phyloP scores from a whole-genome alignment of 345 rosid species.

The Excoecaria agallocha region DNA sequence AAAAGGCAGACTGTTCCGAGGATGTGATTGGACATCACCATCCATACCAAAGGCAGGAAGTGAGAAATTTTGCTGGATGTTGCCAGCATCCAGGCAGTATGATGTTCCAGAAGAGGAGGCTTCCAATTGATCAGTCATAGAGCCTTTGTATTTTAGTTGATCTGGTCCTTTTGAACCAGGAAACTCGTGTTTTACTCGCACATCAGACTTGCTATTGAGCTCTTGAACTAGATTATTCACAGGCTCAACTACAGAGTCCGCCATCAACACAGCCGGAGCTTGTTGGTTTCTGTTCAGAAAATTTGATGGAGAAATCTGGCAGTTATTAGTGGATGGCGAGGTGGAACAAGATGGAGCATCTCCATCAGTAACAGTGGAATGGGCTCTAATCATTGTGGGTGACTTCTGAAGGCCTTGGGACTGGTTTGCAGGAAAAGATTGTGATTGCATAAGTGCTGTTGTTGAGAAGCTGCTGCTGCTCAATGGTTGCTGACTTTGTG shows the following conservation, averaged over 20 bases:
- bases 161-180: constrained; percentile 51
- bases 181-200: constrained; percentile 54
- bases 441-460: constrained; percentile 53
- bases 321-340: constrained; percentile 90
- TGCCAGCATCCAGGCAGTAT: constrained; percentile 74
- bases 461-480: constrained; percentile 56
- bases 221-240: constrained; percentile 59
- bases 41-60: constrained; percentile 75
- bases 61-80: constrained; percentile 67
- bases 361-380: constrained; percentile 74
- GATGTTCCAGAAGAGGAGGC: constrained; percentile 93
- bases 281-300: constrained; percentile 69
- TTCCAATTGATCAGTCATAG: constrained; percentile 73
- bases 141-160: constrained; percentile 61
- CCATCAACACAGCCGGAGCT: constrained; percentile 46
- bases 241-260: constrained; percentile 57
- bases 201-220: constrained; percentile 62
- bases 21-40: constrained; percentile 68
- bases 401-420: constrained; percentile 54
- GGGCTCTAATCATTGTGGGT: constrained; percentile 47
- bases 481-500: constrained; percentile 60
- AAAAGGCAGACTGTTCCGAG: constrained; percentile 60
- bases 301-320: constrained; percentile 62
- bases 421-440: constrained; percentile 54
- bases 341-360: constrained; percentile 96